These are phyloP conservation scores for Reticulomyxa filosa DNA, from an alignment of 78 protist species.

Conservation along the genomic window DNA sequence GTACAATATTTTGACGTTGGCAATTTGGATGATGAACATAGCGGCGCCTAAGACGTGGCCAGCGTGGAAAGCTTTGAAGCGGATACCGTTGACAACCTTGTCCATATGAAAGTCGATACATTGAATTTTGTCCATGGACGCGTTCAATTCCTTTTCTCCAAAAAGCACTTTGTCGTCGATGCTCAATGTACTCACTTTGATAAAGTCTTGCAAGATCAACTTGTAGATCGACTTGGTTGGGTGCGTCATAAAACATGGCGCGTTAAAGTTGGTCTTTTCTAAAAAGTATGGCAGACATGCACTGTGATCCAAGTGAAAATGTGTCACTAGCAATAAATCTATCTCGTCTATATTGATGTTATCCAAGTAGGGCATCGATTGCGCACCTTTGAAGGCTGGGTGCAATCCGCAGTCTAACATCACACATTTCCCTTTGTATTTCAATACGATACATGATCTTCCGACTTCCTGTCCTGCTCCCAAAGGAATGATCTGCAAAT, in stretches of 20 bases:
- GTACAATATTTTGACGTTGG: constrained; percentile 3
- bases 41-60: constrained; percentile 24
- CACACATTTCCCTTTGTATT: constrained; percentile 54
- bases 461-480: constrained; percentile 79
- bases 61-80: constrained; percentile 2
- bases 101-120: constrained; percentile 7
- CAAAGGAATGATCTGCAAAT: constrained; percentile 24
- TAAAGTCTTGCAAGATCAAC: background rate
- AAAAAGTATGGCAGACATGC: constrained; percentile 68
- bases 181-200: background rate
- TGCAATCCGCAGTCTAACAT: constrained; percentile 66
- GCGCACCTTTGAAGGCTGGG: constrained; percentile 60
- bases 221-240: constrained; percentile 68
- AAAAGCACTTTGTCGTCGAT: background rate
- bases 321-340: constrained; percentile 70
- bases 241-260: constrained; percentile 80
- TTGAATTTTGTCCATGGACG: background rate
- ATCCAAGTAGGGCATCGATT: constrained; percentile 69
- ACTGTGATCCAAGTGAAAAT: constrained; percentile 79
- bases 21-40: constrained; percentile 15
- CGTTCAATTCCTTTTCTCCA: background rate
- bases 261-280: constrained; percentile 55
- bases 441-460: constrained; percentile 57
- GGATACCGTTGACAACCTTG: background rate
- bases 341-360: constrained; percentile 10